Evolutionary conservation across 108 stramenopile species (phyloP).

Genomic region (Cylindrotheca fusiformis): DNA sequence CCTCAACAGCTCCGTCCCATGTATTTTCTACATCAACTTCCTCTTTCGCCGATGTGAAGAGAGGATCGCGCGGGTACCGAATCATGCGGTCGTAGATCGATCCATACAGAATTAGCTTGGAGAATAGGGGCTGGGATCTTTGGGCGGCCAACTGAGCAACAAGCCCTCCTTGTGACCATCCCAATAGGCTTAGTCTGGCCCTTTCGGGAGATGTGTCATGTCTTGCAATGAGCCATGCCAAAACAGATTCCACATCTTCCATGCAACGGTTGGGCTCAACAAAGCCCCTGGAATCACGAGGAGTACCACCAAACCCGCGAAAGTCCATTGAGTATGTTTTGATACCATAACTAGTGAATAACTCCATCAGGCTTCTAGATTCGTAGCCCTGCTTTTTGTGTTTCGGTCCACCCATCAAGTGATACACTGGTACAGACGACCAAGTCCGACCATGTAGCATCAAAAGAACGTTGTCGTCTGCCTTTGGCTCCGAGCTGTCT

Average conservation of each 20-base stretch:
- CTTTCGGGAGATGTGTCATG: constrained; percentile 27
- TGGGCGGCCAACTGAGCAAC: constrained; percentile 84
- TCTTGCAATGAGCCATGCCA: constrained; percentile 65
- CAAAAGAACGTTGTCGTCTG: constrained; percentile 39
- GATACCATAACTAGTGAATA: constrained; percentile 50
- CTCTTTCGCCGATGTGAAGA: constrained; percentile 38
- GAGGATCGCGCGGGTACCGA: constrained; percentile 68
- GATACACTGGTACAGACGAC: constrained; percentile 87
- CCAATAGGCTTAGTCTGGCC: constrained; percentile 46
- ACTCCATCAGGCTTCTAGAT: constrained; percentile 62
- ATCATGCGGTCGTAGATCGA: constrained; percentile 81
- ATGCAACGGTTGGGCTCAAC: constrained; percentile 78
- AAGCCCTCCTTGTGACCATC: constrained; percentile 86
- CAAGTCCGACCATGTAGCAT: constrained; percentile 86
- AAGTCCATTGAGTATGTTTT: constrained; percentile 88
- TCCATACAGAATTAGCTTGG: constrained; percentile 78
- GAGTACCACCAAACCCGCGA: constrained; percentile 88
- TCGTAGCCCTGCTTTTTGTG: constrained; percentile 28
- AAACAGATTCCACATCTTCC: constrained; percentile 66
- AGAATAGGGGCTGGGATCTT: constrained; percentile 39
- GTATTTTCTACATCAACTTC: constrained; percentile 46
- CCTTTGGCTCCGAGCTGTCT: constrained; percentile 29
- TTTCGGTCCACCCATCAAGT: constrained; percentile 49
- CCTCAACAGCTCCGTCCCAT: constrained; percentile 78
- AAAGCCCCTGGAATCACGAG: constrained; percentile 48